Evolutionary conservation across 164 flowering plant genomes (phyloP), one percentile per base, ranked within the genome.

Genomic region (Macadamia tetraphylla): DNA sequence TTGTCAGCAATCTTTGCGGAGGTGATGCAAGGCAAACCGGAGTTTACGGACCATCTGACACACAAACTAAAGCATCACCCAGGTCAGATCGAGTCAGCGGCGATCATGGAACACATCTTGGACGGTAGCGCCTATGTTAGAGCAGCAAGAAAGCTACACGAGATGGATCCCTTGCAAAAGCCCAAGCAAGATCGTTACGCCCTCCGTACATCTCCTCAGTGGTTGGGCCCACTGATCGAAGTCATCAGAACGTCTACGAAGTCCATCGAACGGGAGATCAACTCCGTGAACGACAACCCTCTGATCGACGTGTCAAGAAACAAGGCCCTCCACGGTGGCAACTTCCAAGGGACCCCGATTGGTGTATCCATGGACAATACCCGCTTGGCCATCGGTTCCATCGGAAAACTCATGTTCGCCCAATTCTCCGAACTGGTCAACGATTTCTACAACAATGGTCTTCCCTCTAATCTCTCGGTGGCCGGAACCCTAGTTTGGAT

Each of bases 351-450:
- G 0, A 85, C 91, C 44, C 88, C 88, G 15, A 80, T 87, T 52
- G 91, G 91, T 2, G 91, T 85, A 3, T 87, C 91, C 4, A 87
- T 87, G 91, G 91, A 87, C 51, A 87, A 87, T 72, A 77, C 85
- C 3, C 73, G 91, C 23, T 57, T 87, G 32, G 91, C 91, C 0
- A 42, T 87, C 7, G 87, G 86, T 1, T 65, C 91, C 0, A 83
- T 84, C 46, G 90, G 90, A 48, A 86, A 84, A 56, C 85, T 86
- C 75, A 71, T 84, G 86, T 84, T 86, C 60, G 91, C 91, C 4
- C 91, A 86, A 40, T 79, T 86, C 73, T 86, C 90, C 1, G 90
- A 86, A 68, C 85, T 86, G 1, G 87, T 86, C 29, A 83, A 83
- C 57, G 88, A 87, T 58, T 85, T 80, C 63, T 85, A 83, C 86